phyloP scores from a whole-genome alignment of 495 filamentous ascomycete species.

The Parathielavia hyrcaniae region DNA sequence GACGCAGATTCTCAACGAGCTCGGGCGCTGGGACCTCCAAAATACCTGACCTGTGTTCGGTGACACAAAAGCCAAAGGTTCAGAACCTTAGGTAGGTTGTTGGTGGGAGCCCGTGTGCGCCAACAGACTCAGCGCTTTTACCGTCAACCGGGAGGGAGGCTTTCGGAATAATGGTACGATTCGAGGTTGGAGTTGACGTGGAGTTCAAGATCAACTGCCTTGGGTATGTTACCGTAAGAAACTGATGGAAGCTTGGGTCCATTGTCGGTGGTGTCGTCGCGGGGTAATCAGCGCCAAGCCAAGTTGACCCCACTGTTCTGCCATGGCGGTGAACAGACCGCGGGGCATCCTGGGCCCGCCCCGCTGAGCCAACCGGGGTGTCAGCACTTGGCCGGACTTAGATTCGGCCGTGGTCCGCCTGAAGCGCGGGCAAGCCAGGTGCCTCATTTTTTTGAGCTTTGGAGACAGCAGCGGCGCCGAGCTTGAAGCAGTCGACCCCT shows the following conservation, averaged over 20 bases:
- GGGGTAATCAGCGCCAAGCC: conserved; percentile 16
- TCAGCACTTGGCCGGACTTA: conserved; percentile 23
- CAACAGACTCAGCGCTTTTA: too few relatives aligned
- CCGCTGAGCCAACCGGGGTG: conserved; percentile 14
- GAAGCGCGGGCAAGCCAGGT: conserved; percentile 3
- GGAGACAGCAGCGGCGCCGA: conserved; percentile 26
- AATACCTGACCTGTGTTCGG: too few relatives aligned
- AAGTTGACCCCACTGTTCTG: conserved; percentile 19
- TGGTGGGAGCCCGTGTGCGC: too few relatives aligned
- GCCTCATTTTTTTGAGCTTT: conserved; percentile 33
- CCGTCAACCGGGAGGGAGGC: too few relatives aligned
- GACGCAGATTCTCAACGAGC: not conserved
- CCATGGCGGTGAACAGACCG: conserved; percentile 22
- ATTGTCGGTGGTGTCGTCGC: conserved; percentile 15
- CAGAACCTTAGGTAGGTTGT: too few relatives aligned
- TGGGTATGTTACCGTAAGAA: too few relatives aligned
- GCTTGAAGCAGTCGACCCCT: conserved; percentile 18
- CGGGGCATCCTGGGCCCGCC: conserved; percentile 11
- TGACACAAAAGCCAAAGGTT: too few relatives aligned
- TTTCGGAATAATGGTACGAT: too few relatives aligned
- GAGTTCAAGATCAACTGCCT: too few relatives aligned
- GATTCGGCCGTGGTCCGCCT: conserved; percentile 29
- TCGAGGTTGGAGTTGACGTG: not conserved
- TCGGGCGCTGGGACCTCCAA: too few relatives aligned
- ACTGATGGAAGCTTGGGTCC: too few relatives aligned